Base-by-base conservation (phyloP, 2,329 filamentous ascomycete species). In the Hansfordia pulvinata region DNA sequence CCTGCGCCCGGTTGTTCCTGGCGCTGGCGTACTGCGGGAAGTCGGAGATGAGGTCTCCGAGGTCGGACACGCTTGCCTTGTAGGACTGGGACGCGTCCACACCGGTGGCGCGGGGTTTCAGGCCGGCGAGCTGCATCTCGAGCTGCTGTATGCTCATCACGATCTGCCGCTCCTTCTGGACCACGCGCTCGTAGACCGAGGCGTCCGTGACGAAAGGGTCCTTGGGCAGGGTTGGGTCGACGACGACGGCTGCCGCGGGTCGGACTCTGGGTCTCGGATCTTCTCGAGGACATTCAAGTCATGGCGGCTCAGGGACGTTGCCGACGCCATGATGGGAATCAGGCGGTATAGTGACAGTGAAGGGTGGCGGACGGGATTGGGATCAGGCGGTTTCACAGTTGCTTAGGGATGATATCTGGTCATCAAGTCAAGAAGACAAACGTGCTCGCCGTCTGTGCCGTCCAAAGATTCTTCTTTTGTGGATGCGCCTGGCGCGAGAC, bases 1-100 rank as follows among this genome's bases (percentile, higher is more conserved):
- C 62, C 47, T 86, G 81, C 3, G 76, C 80, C 26, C 79, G 64
- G 49, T 88, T 86, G 46, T 84, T 79, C 31, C 71, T 66, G 5
- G 73, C 76, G 35, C 76, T 81, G 13, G 79, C 77, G 48, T 86
- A 86, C 17, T 55, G 50, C 3, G 79, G 76, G 28, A 70, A 46
- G 14, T 64, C 50, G 3, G 54, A 41, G 20, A 84, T 66, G 17
- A 84, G 56, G 3, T 49, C 43, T 17, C 62, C 59, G 5, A 86
- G 54, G 5, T 55, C 49, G 8, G 47, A 44, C 11, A 74, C 47
- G 28, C 60, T 61, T 19, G 49, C 34, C 15, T 49, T 53, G 39
- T 73, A 76, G n/a, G n/a, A n/a, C n/a, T n/a, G n/a, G n/a, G n/a
- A n/a, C 20, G 54, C 54, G 2, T 50, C 40, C 17, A 58, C 39